Conservation (phyloP, 805 yeast species). For the Candida ipomoeae region DNA sequence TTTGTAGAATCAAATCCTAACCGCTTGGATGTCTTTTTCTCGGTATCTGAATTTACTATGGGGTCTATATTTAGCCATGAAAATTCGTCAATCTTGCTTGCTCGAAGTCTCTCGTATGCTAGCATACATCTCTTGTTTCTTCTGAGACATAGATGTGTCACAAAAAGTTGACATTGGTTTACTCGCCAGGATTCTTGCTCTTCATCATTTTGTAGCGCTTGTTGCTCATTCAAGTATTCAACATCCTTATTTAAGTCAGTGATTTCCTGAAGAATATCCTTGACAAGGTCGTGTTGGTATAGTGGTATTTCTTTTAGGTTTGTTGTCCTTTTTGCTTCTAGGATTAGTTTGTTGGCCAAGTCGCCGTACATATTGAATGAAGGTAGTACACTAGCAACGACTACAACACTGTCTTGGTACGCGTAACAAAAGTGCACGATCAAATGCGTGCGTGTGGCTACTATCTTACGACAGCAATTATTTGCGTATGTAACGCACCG, state of each 20-base stretch:
- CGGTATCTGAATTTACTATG: slow-evolving; percentile 17
- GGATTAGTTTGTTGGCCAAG: slow-evolving; percentile 71
- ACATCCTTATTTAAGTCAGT: slow-evolving; percentile 56
- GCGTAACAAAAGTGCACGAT: not conserved
- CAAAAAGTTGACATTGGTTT: slow-evolving; percentile 61
- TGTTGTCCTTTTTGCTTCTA: slow-evolving; percentile 78
- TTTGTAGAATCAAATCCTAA: not conserved
- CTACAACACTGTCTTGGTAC: not conserved
- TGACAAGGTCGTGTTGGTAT: slow-evolving; percentile 68
- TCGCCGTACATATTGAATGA: slow-evolving; percentile 75
- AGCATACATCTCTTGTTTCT: slow-evolving; percentile 86
- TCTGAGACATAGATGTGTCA: slow-evolving; percentile 71
- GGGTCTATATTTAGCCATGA: slow-evolving; percentile 70
- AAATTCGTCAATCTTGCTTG: slow-evolving; percentile 59
- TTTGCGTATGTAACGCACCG: not conserved
- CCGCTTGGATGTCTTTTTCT: slow-evolving; percentile 1
- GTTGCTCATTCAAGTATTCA: slow-evolving; percentile 41
- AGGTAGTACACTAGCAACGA: not conserved
- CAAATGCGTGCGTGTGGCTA: not conserved
- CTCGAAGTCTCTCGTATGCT: slow-evolving; percentile 75
- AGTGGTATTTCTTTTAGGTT: slow-evolving; percentile 62
- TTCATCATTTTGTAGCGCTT: slow-evolving; percentile 19
- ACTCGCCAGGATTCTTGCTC: slow-evolving; percentile 41
- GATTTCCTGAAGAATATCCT: slow-evolving; percentile 68
- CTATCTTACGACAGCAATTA: not conserved